Evolutionary conservation across 2,329 filamentous ascomycete genomes (phyloP), one percentile per base, ranked within the genome.

Genomic region (Pseudogymnoascus sp.): DNA sequence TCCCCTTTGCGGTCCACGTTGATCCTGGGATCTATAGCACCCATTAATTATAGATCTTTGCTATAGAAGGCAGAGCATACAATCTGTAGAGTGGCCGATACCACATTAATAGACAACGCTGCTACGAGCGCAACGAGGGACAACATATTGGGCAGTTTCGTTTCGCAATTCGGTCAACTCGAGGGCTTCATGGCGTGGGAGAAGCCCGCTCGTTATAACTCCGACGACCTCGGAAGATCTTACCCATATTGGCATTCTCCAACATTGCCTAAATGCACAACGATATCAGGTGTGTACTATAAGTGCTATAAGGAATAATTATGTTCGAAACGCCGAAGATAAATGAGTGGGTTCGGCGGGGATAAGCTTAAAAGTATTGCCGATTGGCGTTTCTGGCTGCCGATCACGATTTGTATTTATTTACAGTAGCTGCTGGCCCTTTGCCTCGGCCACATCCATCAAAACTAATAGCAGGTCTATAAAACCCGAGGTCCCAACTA

Each of bases 1-100:
- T 67, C 9, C 70, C 71, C 40, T 66, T 67, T 9, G 69, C 65
- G 1, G 71, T 72, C 49, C 67, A 67, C 14, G 71, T 71, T 62
- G 71, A 68, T 5, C 71, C 71, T 6, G 71, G 66, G 14, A 72
- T 58, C 69, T 43, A 16, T 33, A 43, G 16, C 9, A 60, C 38
- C 12, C 14, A 41, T 55, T 16, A 55, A 33, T 55, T 16, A 55
- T n/a, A 18, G 8, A 12, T 16, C 25, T 55, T 55, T 9, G 25
- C n/a, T 55, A 43, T 60, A 11, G 8, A n/a, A n/a, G 16, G 28
- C 8, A 59, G 5, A 12, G 18, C 55, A 23, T 63, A 63, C 62
- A 12, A 63, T 63, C 41, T 63, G 62, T 21, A 63, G 25, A 12
- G 62, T 61, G 28, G 62, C 62, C 16, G 21, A 37, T n/a, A 37